Evolutionary conservation across 441 rosid genomes (phyloP).

Genomic region (Pelargonium australe): DNA sequence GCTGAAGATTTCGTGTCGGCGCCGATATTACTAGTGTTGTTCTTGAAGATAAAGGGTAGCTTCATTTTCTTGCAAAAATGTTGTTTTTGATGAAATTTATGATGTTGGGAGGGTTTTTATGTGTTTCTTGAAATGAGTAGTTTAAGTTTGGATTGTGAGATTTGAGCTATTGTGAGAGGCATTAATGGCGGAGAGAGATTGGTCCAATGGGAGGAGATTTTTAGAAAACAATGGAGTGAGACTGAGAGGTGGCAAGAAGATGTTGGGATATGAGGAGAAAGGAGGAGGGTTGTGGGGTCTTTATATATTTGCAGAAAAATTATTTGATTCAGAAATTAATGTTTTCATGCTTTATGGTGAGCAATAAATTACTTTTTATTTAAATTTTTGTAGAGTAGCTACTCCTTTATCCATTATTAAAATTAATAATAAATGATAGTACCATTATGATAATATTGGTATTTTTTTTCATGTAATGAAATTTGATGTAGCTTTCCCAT

Average conservation of each 20-base stretch:
- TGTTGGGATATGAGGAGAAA: neutral
- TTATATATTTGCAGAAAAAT: no score
- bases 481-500: no score
- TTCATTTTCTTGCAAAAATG: conserved; percentile 40
- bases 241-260: neutral
- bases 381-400: no score
- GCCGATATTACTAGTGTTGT: neutral
- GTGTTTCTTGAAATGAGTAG: neutral
- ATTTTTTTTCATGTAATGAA: no score
- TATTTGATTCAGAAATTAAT: no score
- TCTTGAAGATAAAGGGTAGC: conserved; percentile 38
- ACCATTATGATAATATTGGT: no score
- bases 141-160: neutral
- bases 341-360: no score
- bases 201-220: neutral
- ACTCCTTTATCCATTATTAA: no score
- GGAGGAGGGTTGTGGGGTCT: neutral
- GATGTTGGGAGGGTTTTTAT: no score
- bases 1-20: conserved; percentile 22
- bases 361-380: no score
- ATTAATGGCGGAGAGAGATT: neutral
- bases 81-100: neutral
- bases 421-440: no score
- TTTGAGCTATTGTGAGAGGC: neutral
- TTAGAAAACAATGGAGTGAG: neutral